Conservation (phyloP, 192 early-diverging fungal species). For the Entomortierella beljakovae region DNA sequence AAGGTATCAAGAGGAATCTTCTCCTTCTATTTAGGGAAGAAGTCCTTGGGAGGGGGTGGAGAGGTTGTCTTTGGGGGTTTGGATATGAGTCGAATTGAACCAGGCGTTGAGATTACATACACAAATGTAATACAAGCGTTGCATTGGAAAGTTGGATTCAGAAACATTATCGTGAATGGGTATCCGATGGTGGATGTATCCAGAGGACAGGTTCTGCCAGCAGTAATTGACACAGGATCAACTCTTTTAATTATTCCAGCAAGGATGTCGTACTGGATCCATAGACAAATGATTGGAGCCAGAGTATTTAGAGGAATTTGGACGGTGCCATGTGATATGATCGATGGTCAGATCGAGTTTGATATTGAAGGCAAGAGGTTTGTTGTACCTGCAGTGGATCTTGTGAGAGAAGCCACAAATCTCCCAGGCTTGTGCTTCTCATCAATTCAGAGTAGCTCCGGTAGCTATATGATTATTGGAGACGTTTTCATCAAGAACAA, state of each 20-base stretch:
- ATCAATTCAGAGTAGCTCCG: conserved; percentile 26
- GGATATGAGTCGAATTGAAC: conserved; percentile 8
- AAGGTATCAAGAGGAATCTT: conserved; percentile 65
- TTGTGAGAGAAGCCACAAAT: conserved; percentile 18
- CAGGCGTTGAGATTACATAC: conserved; percentile 3
- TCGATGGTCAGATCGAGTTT: background rate
- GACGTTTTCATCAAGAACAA: conserved; percentile 76
- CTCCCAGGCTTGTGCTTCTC: conserved; percentile 19
- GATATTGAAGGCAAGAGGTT: conserved; percentile 28
- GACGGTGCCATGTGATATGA: conserved; percentile 29
- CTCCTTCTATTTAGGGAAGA: conserved; percentile 68
- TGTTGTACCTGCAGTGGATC: conserved; percentile 28
- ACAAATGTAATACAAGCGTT: conserved; percentile 54
- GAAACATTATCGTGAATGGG: conserved; percentile 25
- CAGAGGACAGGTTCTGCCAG: conserved; percentile 1
- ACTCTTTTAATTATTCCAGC: conserved; percentile 49
- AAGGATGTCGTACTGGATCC: conserved; percentile 4
- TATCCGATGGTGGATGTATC: background rate
- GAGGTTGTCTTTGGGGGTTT: conserved; percentile 48
- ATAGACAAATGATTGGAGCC: conserved; percentile 17
- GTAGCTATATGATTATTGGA: conserved; percentile 66
- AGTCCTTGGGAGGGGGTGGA: conserved; percentile 35
- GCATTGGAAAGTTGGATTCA: conserved; percentile 67
- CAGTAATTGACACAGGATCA: conserved; percentile 60
- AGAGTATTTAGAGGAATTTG: background rate